These are phyloP conservation scores for Sarocladium kiliense DNA, from an alignment of 2,329 filamentous ascomycete genomes.

Conservation along the genomic window DNA sequence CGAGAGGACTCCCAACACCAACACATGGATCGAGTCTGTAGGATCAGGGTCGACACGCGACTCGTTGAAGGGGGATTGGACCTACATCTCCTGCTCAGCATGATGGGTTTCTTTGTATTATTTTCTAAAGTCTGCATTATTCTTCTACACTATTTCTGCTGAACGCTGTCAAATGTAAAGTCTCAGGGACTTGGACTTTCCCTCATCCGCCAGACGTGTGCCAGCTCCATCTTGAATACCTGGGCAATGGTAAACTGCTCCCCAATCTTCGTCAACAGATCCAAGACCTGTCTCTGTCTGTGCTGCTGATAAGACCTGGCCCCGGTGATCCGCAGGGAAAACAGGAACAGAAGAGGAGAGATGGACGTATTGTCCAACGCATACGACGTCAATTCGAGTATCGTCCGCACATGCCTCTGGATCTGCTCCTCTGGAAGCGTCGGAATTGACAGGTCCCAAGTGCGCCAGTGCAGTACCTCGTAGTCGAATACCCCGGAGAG, in stretches of 20 bases:
- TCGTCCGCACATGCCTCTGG: constrained; percentile 17
- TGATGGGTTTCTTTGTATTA: too few relatives aligned
- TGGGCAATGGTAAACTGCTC: constrained; percentile 21
- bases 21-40: not conserved
- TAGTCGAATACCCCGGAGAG: constrained; percentile 32
- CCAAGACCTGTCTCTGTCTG: constrained; percentile 18
- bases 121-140: too few relatives aligned
- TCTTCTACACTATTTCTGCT: too few relatives aligned
- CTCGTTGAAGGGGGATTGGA: too few relatives aligned
- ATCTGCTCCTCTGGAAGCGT: constrained; percentile 17
- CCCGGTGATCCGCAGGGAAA: constrained; percentile 29
- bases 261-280: constrained; percentile 16
- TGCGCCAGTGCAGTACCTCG: constrained; percentile 24
- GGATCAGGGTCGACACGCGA: too few relatives aligned
- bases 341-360: constrained; percentile 27
- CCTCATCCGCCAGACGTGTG: constrained; percentile 15
- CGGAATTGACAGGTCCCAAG: constrained; percentile 16
- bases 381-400: constrained; percentile 16
- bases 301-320: constrained; percentile 18
- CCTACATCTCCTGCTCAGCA: too few relatives aligned
- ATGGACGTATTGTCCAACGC: constrained; percentile 17
- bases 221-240: constrained; percentile 19
- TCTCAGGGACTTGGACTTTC: too few relatives aligned
- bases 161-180: too few relatives aligned
- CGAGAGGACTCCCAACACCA: not conserved